Evolutionary conservation across 2,329 filamentous ascomycete species (phyloP).

Genomic region (Hypoxylon rubiginosum): DNA sequence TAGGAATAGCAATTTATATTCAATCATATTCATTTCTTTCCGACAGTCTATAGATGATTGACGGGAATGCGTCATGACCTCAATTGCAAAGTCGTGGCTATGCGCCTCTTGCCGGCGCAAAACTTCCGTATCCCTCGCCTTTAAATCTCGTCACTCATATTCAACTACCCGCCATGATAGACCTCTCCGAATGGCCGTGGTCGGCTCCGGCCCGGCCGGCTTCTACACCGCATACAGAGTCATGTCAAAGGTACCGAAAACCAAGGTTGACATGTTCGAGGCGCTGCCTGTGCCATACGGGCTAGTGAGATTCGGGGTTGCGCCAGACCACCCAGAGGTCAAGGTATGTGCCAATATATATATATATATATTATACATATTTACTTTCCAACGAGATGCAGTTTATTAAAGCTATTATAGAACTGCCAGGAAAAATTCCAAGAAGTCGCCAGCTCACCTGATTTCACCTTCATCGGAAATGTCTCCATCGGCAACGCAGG

Average conservation of each 20-base stretch:
- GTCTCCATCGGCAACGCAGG: constrained; percentile 76
- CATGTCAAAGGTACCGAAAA: constrained; percentile 79
- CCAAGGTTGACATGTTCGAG: constrained; percentile 95
- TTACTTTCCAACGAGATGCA: not conserved
- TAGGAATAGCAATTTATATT: constrained; percentile 9
- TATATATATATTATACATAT: too few relatives aligned
- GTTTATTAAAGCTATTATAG: constrained; percentile 59
- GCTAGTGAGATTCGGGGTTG: constrained; percentile 92
- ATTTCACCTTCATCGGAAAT: constrained; percentile 94
- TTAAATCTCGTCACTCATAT: constrained; percentile 43
- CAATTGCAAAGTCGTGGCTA: constrained; percentile 47
- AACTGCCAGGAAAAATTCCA: constrained; percentile 96
- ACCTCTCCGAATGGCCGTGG: constrained; percentile 83
- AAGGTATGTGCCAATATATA: constrained; percentile 83
- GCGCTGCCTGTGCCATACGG: constrained; percentile 92
- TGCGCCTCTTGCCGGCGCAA: constrained; percentile 46
- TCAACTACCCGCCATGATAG: constrained; percentile 52
- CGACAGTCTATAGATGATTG: not conserved
- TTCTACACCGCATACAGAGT: constrained; percentile 94
- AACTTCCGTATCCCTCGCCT: constrained; percentile 28
- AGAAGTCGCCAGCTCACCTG: constrained; percentile 83
- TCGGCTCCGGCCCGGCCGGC: constrained; percentile 94
- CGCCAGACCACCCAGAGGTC: constrained; percentile 98
- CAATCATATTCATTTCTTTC: not conserved
- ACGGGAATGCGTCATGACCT: constrained; percentile 38